phyloP scores from a whole-genome alignment of 2,329 filamentous ascomycete genomes.

The Pestalotiopsis sp. region DNA sequence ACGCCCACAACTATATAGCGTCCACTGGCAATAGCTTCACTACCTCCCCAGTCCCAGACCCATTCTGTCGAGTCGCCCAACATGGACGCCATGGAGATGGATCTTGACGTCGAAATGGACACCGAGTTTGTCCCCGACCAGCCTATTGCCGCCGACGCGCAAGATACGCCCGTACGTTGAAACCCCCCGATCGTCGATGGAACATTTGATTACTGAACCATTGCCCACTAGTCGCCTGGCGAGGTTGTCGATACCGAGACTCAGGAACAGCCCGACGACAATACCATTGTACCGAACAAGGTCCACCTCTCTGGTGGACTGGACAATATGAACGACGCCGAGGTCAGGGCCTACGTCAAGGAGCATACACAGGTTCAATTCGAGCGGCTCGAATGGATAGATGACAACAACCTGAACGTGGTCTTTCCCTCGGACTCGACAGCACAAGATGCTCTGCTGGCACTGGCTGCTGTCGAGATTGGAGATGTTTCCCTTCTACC shows the following conservation, averaged over 20 bases:
- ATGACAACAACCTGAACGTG: constrained; percentile 88
- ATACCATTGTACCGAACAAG: constrained; percentile 56
- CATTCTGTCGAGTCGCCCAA: constrained; percentile 3
- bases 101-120: constrained; percentile 74
- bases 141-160: constrained; percentile 34
- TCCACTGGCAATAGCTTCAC: neutral
- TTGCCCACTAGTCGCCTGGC: constrained; percentile 31
- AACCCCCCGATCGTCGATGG: neutral
- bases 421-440: constrained; percentile 64
- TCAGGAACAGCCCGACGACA: constrained; percentile 23
- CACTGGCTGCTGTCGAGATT: constrained; percentile 55
- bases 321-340: constrained; percentile 76
- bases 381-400: constrained; percentile 85
- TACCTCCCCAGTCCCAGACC: neutral
- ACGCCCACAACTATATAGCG: too few species aligned
- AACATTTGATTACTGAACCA: constrained; percentile 17
- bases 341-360: constrained; percentile 75
- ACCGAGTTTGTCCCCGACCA: constrained; percentile 54
- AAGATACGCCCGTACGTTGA: constrained; percentile 31
- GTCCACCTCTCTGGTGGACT: constrained; percentile 79
- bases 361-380: constrained; percentile 61
- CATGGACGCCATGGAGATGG: constrained; percentile 69
- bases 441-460: constrained; percentile 57
- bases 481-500: constrained; percentile 58
- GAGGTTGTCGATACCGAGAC: constrained; percentile 39